Evolutionary conservation across 371 early-diverging fungal species (phyloP).

Genomic region (Syncephalastrum sp.): DNA sequence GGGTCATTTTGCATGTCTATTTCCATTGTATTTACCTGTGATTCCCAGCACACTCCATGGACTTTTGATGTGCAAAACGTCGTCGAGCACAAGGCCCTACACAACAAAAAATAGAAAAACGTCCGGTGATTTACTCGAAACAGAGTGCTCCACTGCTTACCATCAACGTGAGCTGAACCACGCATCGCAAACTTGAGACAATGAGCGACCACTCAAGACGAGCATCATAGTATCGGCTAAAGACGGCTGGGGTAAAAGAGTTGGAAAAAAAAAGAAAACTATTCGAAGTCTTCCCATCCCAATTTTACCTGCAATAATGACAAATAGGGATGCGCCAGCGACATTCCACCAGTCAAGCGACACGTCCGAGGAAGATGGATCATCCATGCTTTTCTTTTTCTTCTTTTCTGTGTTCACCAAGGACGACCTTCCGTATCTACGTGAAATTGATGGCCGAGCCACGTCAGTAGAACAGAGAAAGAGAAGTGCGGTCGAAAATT

Average conservation of each 20-base stretch:
- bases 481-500: neutral
- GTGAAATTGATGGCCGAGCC: neutral
- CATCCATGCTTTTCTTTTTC: constrained; percentile 1
- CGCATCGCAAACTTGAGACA: constrained; percentile 14
- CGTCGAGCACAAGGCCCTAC: constrained; percentile 12
- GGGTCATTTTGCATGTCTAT: neutral
- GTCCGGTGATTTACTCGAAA: neutral
- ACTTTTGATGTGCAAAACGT: constrained; percentile 7
- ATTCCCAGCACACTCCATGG: constrained; percentile 1
- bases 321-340: constrained; percentile 12
- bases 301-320: constrained; percentile 9
- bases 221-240: neutral
- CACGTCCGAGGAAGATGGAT: neutral
- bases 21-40: constrained; percentile 5
- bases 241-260: neutral
- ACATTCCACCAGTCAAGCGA: constrained; percentile 11
- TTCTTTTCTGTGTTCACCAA: neutral
- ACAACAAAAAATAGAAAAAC: neutral
- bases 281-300: no score
- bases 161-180: constrained; percentile 11
- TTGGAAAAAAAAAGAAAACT: neutral
- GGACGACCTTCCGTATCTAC: neutral
- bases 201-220: constrained; percentile 7
- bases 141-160: neutral
- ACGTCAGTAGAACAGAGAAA: neutral